phyloP scores from a whole-genome alignment of 2,329 filamentous ascomycete genomes.

The Alternaria atra region DNA sequence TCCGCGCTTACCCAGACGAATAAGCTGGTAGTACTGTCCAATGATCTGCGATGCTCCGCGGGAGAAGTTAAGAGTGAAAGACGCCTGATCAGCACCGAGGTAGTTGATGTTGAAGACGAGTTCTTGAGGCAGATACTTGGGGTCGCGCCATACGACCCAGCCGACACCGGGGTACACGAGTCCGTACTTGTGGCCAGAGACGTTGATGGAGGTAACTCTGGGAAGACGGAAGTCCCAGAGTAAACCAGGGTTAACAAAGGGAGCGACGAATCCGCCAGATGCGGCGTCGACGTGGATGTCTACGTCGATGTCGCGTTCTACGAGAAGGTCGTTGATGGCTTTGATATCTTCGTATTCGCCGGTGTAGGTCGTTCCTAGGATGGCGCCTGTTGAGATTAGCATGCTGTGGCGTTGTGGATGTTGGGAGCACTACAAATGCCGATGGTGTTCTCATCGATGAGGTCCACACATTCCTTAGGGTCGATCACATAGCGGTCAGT shows the following conservation, averaged over 20 bases:
- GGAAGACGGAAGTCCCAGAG: slow-evolving; percentile 92
- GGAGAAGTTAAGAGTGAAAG: slow-evolving; percentile 97
- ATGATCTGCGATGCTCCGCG: slow-evolving; percentile 95
- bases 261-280: slow-evolving; percentile 89
- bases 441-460: slow-evolving; percentile 77
- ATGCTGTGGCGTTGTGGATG: background rate
- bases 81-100: slow-evolving; percentile 91
- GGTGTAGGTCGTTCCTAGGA: slow-evolving; percentile 92
- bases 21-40: slow-evolving; percentile 96
- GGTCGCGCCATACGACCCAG: slow-evolving; percentile 89
- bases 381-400: slow-evolving; percentile 58
- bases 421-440: slow-evolving; percentile 72
- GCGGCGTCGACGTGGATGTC: slow-evolving; percentile 96
- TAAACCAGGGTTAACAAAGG: slow-evolving; percentile 84
- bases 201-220: slow-evolving; percentile 92
- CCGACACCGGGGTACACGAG: slow-evolving; percentile 86
- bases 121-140: slow-evolving; percentile 74
- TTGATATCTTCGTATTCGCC: slow-evolving; percentile 94
- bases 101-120: slow-evolving; percentile 99
- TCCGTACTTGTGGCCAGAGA: slow-evolving; percentile 89
- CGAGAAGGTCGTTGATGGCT: slow-evolving; percentile 85
- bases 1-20: slow-evolving; percentile 90
- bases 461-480: slow-evolving; percentile 67
- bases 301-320: slow-evolving; percentile 76
- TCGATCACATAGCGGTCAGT: slow-evolving; percentile 70